Conservation (phyloP, 2,329 filamentous ascomycete genomes). For the Colletotrichum navitas region DNA sequence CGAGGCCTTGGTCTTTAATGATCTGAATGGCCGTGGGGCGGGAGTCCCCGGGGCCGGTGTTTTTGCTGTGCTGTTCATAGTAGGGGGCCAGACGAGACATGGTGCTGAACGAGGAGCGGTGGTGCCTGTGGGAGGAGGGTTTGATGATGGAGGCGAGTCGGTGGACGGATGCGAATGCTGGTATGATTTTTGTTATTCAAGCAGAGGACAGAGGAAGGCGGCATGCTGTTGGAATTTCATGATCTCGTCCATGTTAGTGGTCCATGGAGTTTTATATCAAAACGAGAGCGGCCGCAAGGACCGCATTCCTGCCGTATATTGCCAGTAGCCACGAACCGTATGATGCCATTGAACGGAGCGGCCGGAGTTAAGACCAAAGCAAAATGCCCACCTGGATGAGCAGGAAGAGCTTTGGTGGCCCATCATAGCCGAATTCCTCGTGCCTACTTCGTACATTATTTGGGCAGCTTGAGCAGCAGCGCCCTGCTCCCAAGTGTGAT, state of each 20-base stretch:
- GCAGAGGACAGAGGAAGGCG: not conserved
- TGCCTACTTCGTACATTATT: not conserved
- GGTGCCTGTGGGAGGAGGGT: not conserved
- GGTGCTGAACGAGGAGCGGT: not conserved
- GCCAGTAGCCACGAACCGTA: not conserved
- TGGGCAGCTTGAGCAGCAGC: not conserved
- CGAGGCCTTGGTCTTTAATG: conserved; percentile 40
- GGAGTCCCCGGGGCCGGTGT: conserved; percentile 41
- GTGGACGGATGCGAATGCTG: not conserved
- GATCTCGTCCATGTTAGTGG: no score
- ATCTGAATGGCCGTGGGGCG: conserved; percentile 43
- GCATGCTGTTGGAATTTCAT: not conserved
- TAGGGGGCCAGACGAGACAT: conserved; percentile 38
- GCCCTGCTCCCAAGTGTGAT: no score
- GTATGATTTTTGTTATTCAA: not conserved
- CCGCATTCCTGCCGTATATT: not conserved
- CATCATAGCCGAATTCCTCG: no score
- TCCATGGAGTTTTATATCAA: not conserved
- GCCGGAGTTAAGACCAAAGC: not conserved
- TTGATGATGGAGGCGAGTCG: not conserved
- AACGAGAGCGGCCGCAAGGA: conserved; percentile 6
- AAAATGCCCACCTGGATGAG: no score
- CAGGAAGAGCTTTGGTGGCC: no score
- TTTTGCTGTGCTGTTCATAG: conserved; percentile 26
- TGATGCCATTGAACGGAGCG: not conserved